phyloP scores from a whole-genome alignment of 163 green algal species.

The Coccomyxa subellipsoidea region DNA sequence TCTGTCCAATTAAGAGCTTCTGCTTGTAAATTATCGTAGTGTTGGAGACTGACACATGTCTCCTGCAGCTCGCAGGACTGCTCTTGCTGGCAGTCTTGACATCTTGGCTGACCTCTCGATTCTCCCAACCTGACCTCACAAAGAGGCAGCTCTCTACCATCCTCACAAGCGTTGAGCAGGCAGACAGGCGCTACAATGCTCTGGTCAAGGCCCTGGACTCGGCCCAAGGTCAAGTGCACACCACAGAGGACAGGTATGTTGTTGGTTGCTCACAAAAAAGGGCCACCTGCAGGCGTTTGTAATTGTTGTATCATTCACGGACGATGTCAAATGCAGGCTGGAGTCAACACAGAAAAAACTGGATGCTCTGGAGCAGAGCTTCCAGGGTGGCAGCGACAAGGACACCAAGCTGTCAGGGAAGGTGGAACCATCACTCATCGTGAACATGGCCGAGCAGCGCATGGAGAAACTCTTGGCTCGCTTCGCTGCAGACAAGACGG shows the following conservation, averaged over 20 bases:
- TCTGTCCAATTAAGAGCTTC: no score
- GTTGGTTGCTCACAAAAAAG: no score
- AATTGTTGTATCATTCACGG: neutral
- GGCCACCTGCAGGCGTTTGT: no score
- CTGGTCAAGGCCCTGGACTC: neutral
- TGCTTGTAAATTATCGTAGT: no score
- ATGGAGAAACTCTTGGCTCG: slow-evolving; percentile 7
- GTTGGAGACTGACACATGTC: neutral
- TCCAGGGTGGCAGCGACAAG: neutral
- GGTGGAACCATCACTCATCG: neutral
- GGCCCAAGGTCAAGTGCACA: neutral
- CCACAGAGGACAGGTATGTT: neutral
- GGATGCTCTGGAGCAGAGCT: neutral
- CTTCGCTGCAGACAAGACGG: slow-evolving; percentile 31
- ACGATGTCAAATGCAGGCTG: neutral
- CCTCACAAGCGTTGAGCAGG: neutral
- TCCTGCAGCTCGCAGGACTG: neutral
- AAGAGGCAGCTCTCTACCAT: neutral
- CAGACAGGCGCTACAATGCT: neutral
- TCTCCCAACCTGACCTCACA: neutral
- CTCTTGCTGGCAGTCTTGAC: neutral
- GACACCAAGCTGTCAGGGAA: neutral
- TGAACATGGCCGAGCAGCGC: slow-evolving; percentile 3
- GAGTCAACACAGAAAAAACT: neutral
- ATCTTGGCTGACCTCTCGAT: neutral